Evolutionary conservation across 2,329 filamentous ascomycete species (phyloP), one percentile per base, ranked within the genome.

Genomic region (Penicillium sp.): DNA sequence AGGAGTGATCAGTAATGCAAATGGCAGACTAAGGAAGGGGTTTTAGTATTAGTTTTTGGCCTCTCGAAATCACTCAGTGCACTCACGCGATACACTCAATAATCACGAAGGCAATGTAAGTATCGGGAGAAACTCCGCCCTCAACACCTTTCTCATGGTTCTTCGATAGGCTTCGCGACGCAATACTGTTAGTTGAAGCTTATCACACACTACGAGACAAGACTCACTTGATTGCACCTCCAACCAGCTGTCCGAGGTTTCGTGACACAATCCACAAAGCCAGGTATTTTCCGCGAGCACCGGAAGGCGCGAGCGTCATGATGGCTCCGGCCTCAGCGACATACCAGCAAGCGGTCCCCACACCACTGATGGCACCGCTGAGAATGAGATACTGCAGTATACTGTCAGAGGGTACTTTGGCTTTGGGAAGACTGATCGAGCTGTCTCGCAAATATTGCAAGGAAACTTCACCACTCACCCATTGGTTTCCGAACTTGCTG

Each of bases 251-350:
- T 9, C 74, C 74, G 0, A 77, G 62, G 35, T 77, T 77, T 10
- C 74, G 67, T 15, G 74, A 69, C 24, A 76, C 73, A 40, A 76
- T 76, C 74, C 74, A 77, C 15, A 76, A 52, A 6, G 74, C 74
- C 6, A 77, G 43, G 41, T 77, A 77, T 52, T 76, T 76, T 5
- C 75, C 75, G 46, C 75, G 73, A 15, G 74, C 68, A 20, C 71
- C 67, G 0, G 73, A 67, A 3, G 75, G 75, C 0, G 75, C 73
- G 18, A 77, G 66, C 0, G 74, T 75, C 72, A 77, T 75, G 55
- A 77, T 77, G 4, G 72, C 68, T 12, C 75, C 75, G 1, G 73
- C 72, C 50, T 77, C 75, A 0, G 75, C 75, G 7, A 77, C 75
- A 49, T 77, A 78, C 75, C 74, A 77, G 37, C 72, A 75, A 1